Evolutionary conservation across 208 protist species (phyloP), one percentile per base, ranked within the genome.

Genomic region (Acanthamoeba triangularis): DNA sequence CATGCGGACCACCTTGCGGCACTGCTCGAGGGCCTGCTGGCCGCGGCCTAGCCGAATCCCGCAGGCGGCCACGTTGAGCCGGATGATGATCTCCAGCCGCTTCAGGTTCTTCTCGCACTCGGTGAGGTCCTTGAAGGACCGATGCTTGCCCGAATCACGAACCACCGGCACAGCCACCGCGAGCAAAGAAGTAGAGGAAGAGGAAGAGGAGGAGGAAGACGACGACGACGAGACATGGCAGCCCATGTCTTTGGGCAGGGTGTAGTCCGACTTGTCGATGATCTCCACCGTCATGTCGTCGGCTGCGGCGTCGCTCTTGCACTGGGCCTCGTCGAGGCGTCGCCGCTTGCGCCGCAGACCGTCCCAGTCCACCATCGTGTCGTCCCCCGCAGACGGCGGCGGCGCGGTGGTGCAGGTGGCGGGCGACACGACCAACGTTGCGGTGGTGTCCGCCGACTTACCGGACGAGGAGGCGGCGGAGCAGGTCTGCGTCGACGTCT

Each of bases 41-140:
- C 49, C 49, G 28, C 59, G n/a, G 30, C 59, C 54, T 3, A 90
- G 49, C 28, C 59, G 6, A 25, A 90, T 41, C 18, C 35, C 84
- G n/a, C 84, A 90, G n/a, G 84, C 84, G 25, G 84, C 84, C 20
- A 90, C 25, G 49, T 90, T 90, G 84, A 90, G 84, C 13, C 49
- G 84, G 49, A 61, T 37, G 54, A 90, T 67, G 59, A 90, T 90
- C 59, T 90, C 59, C 54, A 90, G 52, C 33, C 84, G 49, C 59
- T 56, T 90, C 84, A 90, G 30, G 33, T 67, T 90, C 59, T 61
- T 90, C n/a, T 69, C 59, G 74, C 74, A 82, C 37, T 82, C 74
- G 74, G 13, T 82, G 28, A 47, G 33, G 11, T 25, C 37, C 35
- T 18, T 28, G 18, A 82, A 82, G 35, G 74, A 52, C n/a, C 74